phyloP scores from a whole-genome alignment of 768 basidiomycete genomes.

The Hirschioporus abietinus region DNA sequence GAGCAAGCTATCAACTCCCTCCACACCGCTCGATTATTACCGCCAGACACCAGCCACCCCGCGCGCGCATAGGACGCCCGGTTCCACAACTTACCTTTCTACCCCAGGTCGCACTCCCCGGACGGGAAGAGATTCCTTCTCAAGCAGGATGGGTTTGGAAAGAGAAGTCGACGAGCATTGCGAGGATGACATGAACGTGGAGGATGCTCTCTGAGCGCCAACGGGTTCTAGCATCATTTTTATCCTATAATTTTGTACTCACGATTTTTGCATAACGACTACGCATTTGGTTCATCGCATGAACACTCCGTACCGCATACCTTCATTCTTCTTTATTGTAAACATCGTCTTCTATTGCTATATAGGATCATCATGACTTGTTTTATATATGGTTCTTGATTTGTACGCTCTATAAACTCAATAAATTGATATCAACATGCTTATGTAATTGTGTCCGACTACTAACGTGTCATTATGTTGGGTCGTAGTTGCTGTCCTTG shows the following conservation, averaged over 20 bases:
- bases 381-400: background rate
- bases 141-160: background rate
- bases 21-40: background rate
- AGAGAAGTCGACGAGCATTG: background rate
- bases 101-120: background rate
- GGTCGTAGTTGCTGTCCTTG: background rate
- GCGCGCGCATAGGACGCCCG: background rate
- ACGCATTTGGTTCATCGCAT: background rate
- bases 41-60: slow-evolving; percentile 2
- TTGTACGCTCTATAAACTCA: background rate
- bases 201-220: background rate
- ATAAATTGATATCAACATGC: background rate
- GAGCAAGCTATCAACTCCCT: slow-evolving; percentile 8
- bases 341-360: background rate
- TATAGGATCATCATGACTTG: background rate
- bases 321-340: background rate
- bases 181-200: background rate
- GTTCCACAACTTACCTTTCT: background rate
- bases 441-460: too few relatives aligned
- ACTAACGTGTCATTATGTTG: background rate
- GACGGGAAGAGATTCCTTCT: background rate
- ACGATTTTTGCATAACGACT: background rate
- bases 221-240: background rate
- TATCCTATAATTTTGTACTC: background rate
- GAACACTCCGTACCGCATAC: background rate